These are phyloP conservation scores for Aspergillus jensenii DNA, from an alignment of 2,329 filamentous ascomycete genomes.

Conservation along the genomic window DNA sequence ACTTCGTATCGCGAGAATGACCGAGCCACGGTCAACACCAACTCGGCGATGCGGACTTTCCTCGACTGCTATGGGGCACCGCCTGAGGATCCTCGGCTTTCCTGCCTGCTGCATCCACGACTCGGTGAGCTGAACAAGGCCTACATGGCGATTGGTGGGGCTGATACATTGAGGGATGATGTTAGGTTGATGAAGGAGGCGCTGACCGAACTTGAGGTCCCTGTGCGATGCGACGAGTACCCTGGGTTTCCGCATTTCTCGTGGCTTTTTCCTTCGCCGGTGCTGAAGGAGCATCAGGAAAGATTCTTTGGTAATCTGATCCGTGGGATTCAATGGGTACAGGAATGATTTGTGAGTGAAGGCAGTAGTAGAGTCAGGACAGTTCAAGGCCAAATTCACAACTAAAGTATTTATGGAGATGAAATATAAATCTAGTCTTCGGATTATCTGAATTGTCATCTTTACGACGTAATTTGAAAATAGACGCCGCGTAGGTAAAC, in stretches of 20 bases:
- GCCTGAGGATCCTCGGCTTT: constrained; percentile 2
- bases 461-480: too few relatives aligned
- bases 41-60: constrained; percentile 34
- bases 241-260: constrained; percentile 7
- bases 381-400: too few relatives aligned
- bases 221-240: constrained; percentile 3
- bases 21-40: constrained; percentile 37
- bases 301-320: constrained; percentile 6
- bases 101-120: constrained; percentile 5
- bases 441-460: too few relatives aligned
- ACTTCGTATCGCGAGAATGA: constrained; percentile 38
- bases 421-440: too few relatives aligned
- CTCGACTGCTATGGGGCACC: constrained; percentile 21
- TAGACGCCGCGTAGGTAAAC: too few relatives aligned
- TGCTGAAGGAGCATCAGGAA: neutral
- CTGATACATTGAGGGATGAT: constrained; percentile 13
- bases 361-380: neutral
- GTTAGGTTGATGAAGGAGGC: constrained; percentile 6
- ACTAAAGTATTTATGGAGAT: fast-evolving
- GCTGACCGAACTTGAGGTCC: neutral
- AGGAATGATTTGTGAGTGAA: neutral
- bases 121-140: constrained; percentile 10
- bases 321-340: neutral
- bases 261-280: constrained; percentile 4
- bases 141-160: constrained; percentile 9